phyloP scores from a whole-genome alignment of 2,329 filamentous ascomycete species.

The Periconia sp. region DNA sequence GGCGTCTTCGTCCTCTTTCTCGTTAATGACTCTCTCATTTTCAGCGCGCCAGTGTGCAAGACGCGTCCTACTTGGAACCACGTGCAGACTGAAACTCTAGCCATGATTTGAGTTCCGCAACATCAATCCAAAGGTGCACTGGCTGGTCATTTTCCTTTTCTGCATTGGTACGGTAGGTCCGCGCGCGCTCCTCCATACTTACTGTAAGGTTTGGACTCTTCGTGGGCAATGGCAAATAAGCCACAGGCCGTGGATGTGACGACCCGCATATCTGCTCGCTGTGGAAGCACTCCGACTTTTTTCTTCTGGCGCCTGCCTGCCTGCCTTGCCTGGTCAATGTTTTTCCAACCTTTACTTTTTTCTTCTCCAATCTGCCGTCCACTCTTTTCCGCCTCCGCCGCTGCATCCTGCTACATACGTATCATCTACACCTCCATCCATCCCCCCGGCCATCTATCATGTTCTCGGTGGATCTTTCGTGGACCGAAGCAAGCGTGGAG shows the following conservation, averaged over 20 bases:
- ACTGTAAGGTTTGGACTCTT: conserved; percentile 12
- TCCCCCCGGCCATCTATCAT: conserved; percentile 22
- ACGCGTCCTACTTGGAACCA: conserved; percentile 20
- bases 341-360: conserved; percentile 3
- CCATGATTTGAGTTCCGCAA: conserved; percentile 7
- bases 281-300: conserved; percentile 16
- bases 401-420: conserved; percentile 18
- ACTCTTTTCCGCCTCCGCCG: conserved; percentile 13
- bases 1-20: conserved; percentile 15
- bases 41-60: conserved; percentile 14
- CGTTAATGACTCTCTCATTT: conserved; percentile 13
- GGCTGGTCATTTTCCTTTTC: conserved; percentile 7
- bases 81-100: conserved; percentile 27
- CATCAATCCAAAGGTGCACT: conserved; percentile 14
- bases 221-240: conserved; percentile 24
- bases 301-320: conserved; percentile 15
- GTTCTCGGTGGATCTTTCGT: conserved; percentile 44
- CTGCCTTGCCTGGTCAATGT: conserved; percentile 22
- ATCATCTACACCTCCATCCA: conserved; percentile 8
- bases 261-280: conserved; percentile 15
- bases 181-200: conserved; percentile 13
- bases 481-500: conserved; percentile 36
- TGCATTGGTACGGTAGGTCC: conserved; percentile 20
- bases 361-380: conserved; percentile 11
- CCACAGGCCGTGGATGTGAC: conserved; percentile 31